A percentile compares a stretch with the other conserved stretches of the same genome.
Evolutionary conservation across 257 asterid genomes (phyloP).

Genomic region (Gentiana macrophylla): DNA sequence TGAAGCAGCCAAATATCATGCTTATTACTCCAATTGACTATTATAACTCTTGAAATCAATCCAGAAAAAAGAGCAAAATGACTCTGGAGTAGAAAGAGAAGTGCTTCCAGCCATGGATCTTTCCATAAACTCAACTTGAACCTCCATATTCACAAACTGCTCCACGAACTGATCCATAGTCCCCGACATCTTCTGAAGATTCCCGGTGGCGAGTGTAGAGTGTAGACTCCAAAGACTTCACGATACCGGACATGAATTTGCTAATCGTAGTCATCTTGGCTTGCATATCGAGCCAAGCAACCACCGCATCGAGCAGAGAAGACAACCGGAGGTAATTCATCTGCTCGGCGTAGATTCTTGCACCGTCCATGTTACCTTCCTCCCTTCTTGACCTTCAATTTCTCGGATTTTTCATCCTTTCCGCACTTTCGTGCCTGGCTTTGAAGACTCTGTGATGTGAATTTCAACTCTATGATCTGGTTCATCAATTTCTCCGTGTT

Average conservation of each 20-base stretch:
- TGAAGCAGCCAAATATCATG: no score
- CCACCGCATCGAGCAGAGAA: conserved; percentile 94
- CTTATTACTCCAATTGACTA: no score
- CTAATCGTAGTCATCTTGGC: conserved; percentile 79
- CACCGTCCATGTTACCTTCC: conserved; percentile 98
- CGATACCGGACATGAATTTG: conserved; percentile 85
- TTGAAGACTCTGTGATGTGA: conserved; percentile 79
- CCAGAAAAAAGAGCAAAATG: no score
- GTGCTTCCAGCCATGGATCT: conserved; percentile 98
- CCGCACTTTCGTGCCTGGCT: conserved; percentile 88
- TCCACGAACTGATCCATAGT: conserved; percentile 90
- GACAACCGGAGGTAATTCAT: conserved; percentile 89
- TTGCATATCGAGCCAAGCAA: conserved; percentile 91
- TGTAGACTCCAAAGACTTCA: conserved; percentile 79
- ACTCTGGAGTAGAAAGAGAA: conserved; percentile 81
- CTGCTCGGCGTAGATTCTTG: conserved; percentile 96
- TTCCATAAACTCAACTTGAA: conserved; percentile 99
- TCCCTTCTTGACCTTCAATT: conserved; percentile 89
- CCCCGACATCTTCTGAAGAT: conserved; percentile 94
- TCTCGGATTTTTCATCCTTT: conserved; percentile 89
- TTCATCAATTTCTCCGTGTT: conserved; percentile 82
- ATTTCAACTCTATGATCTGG: conserved; percentile 92
- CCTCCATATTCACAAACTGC: conserved; percentile 97
- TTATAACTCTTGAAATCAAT: no score
- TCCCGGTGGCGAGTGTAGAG: conserved; percentile 66